Evolutionary conservation across 208 protist genomes (phyloP).

Genomic region (Angomonas desouzai): DNA sequence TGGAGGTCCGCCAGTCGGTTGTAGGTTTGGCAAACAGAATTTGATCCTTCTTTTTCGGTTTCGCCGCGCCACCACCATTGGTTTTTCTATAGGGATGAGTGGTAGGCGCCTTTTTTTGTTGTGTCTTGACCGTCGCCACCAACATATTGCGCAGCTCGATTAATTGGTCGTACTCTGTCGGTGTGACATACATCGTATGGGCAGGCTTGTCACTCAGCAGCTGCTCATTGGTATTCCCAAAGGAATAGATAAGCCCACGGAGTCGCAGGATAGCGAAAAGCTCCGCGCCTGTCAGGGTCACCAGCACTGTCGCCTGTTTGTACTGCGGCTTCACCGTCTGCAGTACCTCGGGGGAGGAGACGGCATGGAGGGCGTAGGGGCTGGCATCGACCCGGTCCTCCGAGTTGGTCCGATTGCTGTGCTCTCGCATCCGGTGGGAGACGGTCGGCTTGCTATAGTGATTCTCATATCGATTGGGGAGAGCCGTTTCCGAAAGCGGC

Average conservation of each 20-base stretch:
- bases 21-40: neutral
- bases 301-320: conserved; percentile 1
- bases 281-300: conserved; percentile 56
- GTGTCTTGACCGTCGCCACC: neutral
- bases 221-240: conserved; percentile 56
- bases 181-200: conserved; percentile 65
- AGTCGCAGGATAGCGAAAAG: conserved; percentile 72
- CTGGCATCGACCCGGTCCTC: neutral
- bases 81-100: too few species aligned
- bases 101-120: neutral
- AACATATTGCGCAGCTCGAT: conserved; percentile 35
- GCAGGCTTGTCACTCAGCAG: conserved; percentile 32
- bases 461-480: neutral
- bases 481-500: neutral
- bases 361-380: neutral
- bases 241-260: conserved; percentile 67
- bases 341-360: conserved; percentile 1
- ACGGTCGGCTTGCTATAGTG: neutral
- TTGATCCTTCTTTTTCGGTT: neutral
- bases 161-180: conserved; percentile 59
- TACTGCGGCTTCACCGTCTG: conserved; percentile 2
- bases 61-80: too few species aligned
- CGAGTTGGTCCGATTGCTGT: conserved; percentile 3
- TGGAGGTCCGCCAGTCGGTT: neutral
- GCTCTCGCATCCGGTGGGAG: neutral